phyloP scores from a whole-genome alignment of 2,329 filamentous ascomycete genomes.

The Gaeumannomyces tritici region DNA sequence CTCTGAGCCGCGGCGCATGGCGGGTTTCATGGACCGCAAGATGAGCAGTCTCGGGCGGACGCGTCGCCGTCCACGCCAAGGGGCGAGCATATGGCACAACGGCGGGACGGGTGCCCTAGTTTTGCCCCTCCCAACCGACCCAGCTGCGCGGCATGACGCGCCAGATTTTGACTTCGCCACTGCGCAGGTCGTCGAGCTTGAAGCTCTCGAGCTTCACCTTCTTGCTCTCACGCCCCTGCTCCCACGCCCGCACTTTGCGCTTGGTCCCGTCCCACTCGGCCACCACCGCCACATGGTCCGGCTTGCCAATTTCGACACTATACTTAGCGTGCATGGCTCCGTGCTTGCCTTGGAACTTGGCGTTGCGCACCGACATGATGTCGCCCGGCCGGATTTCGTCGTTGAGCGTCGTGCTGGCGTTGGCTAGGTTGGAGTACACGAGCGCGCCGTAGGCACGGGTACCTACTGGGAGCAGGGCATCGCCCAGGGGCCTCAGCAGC shows the following conservation, averaged over 20 bases:
- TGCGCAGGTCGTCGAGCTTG: conserved; percentile 81
- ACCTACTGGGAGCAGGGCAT: conserved; percentile 76
- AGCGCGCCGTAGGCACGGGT: conserved; percentile 82
- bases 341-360: conserved; percentile 89
- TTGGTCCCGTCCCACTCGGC: conserved; percentile 97
- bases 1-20: not conserved
- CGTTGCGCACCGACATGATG: conserved; percentile 85
- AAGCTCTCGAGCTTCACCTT: conserved; percentile 94
- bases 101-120: conserved; percentile 26
- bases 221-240: conserved; percentile 86
- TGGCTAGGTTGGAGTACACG: conserved; percentile 91
- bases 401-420: conserved; percentile 79
- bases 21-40: not conserved
- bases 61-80: not conserved
- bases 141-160: conserved; percentile 84
- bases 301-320: conserved; percentile 74
- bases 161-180: conserved; percentile 96
- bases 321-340: conserved; percentile 96
- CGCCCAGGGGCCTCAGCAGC: conserved; percentile 62
- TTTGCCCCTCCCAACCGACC: conserved; percentile 74
- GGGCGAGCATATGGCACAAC: not conserved
- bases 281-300: conserved; percentile 82
- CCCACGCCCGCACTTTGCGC: conserved; percentile 93
- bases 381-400: conserved; percentile 91
- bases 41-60: not conserved